Evolutionary conservation across 345 rosid species (phyloP), one percentile per base, ranked within the genome.

Genomic region (Xanthoceras sorbifolium): DNA sequence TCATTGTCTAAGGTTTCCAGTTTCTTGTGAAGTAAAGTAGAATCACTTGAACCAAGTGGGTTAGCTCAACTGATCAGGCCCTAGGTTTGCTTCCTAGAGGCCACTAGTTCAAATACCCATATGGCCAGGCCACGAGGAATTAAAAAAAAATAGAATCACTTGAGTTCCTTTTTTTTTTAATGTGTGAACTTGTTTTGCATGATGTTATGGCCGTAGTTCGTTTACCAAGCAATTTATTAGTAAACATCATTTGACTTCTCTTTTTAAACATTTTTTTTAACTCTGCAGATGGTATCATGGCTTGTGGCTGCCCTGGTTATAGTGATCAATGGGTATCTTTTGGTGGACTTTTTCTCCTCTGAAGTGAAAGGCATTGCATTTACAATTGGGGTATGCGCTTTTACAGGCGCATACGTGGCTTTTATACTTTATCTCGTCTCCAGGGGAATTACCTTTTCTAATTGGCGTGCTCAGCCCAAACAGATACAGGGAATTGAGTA

Each of bases 271-370:
- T 28, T 10, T 10, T 46, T 22, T 28, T 29, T 9, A 20, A 38
- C n/a, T 73, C 42, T 61, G 80, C 87, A 95, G 99, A 79, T 81
- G 10, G 68, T 85, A 34, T 79, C 99, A 1, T 95, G 99, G 98
- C 82, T 93, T 0, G 97, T 95, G 75, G 94, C 97, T 61, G 89
- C 46, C 4, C 76, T 95, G 29, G 98, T 95, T 89, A 95, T 95
- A 1, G 76, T 90, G 78, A 95, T 95, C 77, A 95, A 95, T 18
- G 94, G 93, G 3, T 95, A 95, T 78, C 97, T 95, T 25, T 64
- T 95, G 81, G 28, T 89, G 20, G 97, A 95, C 70, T 92, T 93
- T 81, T 92, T 92, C 86, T 76, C 87, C 70, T 67, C 69, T 0
- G 97, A 92, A 83, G 97, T 87, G 70, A 78, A 67, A 40, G 90